Base-by-base conservation (phyloP, 2,329 filamentous ascomycete genomes). In the Scleromitrula shiraiana region DNA sequence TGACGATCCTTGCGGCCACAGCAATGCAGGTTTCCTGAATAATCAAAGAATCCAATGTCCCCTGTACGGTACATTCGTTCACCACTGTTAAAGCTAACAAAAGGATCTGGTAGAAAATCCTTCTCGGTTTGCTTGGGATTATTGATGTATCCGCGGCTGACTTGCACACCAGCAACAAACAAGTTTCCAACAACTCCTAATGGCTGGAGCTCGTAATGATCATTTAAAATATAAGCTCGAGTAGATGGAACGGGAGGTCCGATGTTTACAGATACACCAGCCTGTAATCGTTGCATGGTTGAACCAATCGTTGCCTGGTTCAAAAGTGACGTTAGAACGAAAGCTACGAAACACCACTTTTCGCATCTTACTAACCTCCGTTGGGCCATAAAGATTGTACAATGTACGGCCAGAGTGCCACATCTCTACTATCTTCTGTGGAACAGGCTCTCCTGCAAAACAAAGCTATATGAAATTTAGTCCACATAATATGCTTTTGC, bases 1-100 rank as follows among this genome's bases (percentile, higher is more conserved):
- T 71, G 65, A 0, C 65, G 62, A 56, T 74, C 71, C 1, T 62
- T 64, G 5, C 72, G 65, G 2, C 70, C 67, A 5, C 65, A 50
- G 33, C 64, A 64, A 2, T 62, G 52, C 2, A 74, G 40, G 14
- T 68, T 57, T 0, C 68, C 68, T 29, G 64, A 59, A 0, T 58
- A 40, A 3, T 54, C 60, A 56, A 66, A 66, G 15, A 61, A 63
- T 3, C 63, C 69, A 1, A 55, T 42, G 50, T 74, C 71, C 5
- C 71, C 71, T 0, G 70, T 73, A 14, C 57, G 53, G 50, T 69
- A 70, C 61, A 68, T 71, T 2, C 19, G 33, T 46, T 64, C 59
- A 7, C 30, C 50, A 1, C 42, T 36, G 29, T 47, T 41, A 14
- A 17, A 8, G 1, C 59, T 35, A n/a, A n/a, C n/a, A n/a, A n/a